Percentiles rank a stretch among this genome's conserved stretches.
Conservation (phyloP, 306 rosid species). For the Cercis canadensis region DNA sequence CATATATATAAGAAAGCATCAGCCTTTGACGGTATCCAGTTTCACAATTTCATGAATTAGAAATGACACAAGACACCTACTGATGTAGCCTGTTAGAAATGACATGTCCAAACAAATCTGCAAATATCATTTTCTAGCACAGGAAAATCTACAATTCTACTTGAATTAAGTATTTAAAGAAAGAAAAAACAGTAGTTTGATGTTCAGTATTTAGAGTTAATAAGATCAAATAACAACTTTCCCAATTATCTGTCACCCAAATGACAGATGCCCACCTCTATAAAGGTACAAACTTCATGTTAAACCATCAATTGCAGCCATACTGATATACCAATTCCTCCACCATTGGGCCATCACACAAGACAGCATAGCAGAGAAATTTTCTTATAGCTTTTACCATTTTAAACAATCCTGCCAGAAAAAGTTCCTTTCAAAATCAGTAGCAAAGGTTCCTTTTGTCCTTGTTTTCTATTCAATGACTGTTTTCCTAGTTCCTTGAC, state of each 20-base stretch:
- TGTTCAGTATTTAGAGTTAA: not conserved
- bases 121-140: not conserved
- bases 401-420: not conserved
- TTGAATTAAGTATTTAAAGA: not conserved
- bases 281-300: not conserved
- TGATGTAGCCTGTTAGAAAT: not conserved
- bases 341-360: not conserved
- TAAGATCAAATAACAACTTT: not conserved
- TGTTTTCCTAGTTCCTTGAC: not conserved
- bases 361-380: not conserved
- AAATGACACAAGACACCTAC: no score
- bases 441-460: not conserved
- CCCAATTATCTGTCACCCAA: not conserved
- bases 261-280: no score
- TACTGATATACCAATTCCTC: not conserved
- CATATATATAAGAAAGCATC: constrained; percentile 6
- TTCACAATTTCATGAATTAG: no score
- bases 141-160: not conserved
- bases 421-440: not conserved
- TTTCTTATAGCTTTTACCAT: not conserved
- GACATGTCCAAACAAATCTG: not conserved
- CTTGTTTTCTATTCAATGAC: not conserved
- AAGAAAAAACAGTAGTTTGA: no score
- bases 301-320: not conserved
- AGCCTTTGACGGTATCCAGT: constrained; percentile 11